phyloP scores from a whole-genome alignment of 2,329 filamentous ascomycete genomes.

The Cercospora sesami region DNA sequence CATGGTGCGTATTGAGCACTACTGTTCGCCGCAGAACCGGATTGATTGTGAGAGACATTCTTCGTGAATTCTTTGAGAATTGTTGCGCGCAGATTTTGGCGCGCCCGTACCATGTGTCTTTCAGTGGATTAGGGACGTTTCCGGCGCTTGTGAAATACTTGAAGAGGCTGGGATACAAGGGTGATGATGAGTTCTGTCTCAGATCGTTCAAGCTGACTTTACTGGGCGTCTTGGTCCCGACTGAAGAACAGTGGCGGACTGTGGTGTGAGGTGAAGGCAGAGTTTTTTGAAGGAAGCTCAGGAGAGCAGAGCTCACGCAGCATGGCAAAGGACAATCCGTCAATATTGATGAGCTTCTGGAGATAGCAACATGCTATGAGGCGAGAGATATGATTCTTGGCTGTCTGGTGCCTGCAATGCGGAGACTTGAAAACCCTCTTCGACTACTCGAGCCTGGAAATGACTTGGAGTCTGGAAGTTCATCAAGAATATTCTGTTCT shows the following conservation, averaged over 20 bases:
- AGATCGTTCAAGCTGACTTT: not conserved
- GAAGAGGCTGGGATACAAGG: not conserved
- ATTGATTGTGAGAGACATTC: not conserved
- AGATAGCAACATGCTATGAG: too few relatives aligned
- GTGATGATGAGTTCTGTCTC: not conserved
- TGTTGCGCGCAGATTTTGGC: not conserved
- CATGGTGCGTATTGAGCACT: not conserved
- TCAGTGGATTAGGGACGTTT: not conserved
- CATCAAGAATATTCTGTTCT: too few relatives aligned
- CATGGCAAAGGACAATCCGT: too few relatives aligned
- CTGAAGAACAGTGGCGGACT: not conserved
- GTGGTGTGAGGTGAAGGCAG: too few relatives aligned
- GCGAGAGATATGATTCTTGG: too few relatives aligned
- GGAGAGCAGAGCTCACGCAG: too few relatives aligned
- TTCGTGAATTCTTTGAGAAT: not conserved
- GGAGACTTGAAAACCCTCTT: too few relatives aligned
- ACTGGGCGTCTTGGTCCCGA: not conserved
- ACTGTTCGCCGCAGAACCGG: not conserved
- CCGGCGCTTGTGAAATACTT: not conserved
- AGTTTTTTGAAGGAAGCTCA: too few relatives aligned
- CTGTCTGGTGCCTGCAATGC: too few relatives aligned
- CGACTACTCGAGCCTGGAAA: too few relatives aligned
- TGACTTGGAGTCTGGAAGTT: too few relatives aligned
- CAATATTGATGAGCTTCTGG: too few relatives aligned
- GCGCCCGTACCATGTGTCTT: not conserved